A percentile compares a stretch with the other conserved stretches of the same genome.
Evolutionary conservation across 2,329 filamentous ascomycete genomes (phyloP).

Genomic region (Anthostomella pinea): DNA sequence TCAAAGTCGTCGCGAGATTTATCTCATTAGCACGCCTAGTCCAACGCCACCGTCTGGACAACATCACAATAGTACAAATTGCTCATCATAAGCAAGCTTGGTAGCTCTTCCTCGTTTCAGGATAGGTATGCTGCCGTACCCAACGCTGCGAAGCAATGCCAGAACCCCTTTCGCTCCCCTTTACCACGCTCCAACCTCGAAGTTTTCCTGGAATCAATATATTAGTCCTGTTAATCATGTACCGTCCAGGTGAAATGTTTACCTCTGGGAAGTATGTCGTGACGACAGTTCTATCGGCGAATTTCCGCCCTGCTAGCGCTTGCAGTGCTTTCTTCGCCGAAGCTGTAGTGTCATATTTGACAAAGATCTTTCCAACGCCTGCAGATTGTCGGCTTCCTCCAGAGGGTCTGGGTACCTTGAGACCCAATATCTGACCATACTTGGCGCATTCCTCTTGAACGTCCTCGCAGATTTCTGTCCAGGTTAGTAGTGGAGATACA

Average conservation of each 20-base stretch:
- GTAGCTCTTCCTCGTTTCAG: slow-evolving; percentile 1
- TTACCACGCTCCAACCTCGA: slow-evolving; percentile 88
- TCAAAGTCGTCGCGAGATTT: too few species aligned
- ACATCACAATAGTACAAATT: slow-evolving; percentile 15
- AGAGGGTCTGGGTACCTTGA: slow-evolving; percentile 88
- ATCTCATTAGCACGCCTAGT: not conserved
- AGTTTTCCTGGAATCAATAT: slow-evolving; percentile 71
- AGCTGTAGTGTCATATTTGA: slow-evolving; percentile 82
- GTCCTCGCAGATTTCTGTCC: slow-evolving; percentile 89
- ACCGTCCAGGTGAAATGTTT: slow-evolving; percentile 27
- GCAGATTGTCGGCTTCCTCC: slow-evolving; percentile 79
- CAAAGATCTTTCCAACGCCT: slow-evolving; percentile 95
- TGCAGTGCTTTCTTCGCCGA: slow-evolving; percentile 80
- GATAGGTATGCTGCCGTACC: slow-evolving; percentile 7
- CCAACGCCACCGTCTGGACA: not conserved
- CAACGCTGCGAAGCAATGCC: slow-evolving; percentile 7
- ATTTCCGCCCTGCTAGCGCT: slow-evolving; percentile 91
- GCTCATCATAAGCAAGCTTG: slow-evolving; percentile 2
- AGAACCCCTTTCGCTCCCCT: slow-evolving; percentile 4
- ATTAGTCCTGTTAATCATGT: slow-evolving; percentile 28
- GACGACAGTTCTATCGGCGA: slow-evolving; percentile 93
- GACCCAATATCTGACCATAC: slow-evolving; percentile 78
- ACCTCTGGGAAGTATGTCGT: slow-evolving; percentile 96
- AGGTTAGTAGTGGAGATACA: slow-evolving; percentile 34
- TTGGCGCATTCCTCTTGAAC: slow-evolving; percentile 91